Evolutionary conservation across 805 yeast genomes (phyloP).

Genomic region (Candida ulmi): DNA sequence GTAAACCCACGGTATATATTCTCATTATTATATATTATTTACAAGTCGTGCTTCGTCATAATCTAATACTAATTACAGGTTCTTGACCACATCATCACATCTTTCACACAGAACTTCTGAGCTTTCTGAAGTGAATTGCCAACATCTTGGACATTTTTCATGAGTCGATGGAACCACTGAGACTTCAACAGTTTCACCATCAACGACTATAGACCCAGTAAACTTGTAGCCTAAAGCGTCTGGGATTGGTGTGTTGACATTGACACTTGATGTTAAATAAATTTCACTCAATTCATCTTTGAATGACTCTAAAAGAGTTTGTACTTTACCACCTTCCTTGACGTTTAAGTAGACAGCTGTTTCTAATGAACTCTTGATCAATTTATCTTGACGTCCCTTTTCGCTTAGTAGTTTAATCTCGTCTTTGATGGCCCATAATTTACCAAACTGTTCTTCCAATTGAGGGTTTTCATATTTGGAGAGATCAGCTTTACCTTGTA

Average conservation of each 20-base stretch:
- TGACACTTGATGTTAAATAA: conserved; percentile 59
- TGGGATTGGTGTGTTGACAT: conserved; percentile 25
- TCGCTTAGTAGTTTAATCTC: conserved; percentile 49
- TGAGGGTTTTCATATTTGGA: conserved; percentile 28
- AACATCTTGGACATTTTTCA: conserved; percentile 87
- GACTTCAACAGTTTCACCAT: conserved; percentile 26
- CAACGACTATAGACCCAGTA: conserved; percentile 24
- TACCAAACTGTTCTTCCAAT: conserved; percentile 35
- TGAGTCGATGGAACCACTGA: conserved; percentile 39
- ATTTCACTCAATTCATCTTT: conserved; percentile 46
- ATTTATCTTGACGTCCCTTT: conserved; percentile 41
- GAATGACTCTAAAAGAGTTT: conserved; percentile 11
- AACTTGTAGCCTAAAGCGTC: conserved; percentile 20
- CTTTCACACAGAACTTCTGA: conserved; percentile 58
- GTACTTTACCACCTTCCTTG: conserved; percentile 12
- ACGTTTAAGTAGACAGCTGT: conserved; percentile 37
- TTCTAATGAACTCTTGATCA: conserved; percentile 56
- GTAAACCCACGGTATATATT: too few relatives aligned
- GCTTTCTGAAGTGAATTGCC: conserved; percentile 62
- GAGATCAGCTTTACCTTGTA: conserved; percentile 10
- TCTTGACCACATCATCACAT: conserved; percentile 41
- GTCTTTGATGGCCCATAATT: conserved; percentile 43
- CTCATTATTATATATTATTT: too few relatives aligned
- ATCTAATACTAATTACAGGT: not conserved
- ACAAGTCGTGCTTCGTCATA: too few relatives aligned